These are phyloP conservation scores for Hypericum androsaemum DNA, from an alignment of 345 rosid genomes.

Conservation along the genomic window DNA sequence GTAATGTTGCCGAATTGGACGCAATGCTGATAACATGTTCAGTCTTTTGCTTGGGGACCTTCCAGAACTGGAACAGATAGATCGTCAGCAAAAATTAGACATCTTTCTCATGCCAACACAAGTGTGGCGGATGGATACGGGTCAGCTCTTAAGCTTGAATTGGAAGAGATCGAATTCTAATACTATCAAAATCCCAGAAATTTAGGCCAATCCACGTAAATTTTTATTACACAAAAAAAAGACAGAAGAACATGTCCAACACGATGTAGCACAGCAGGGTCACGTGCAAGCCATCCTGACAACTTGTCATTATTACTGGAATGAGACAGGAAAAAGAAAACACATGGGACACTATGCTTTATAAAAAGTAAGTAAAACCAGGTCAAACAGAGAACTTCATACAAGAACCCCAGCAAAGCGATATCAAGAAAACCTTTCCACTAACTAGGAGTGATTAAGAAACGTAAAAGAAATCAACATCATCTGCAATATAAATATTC, in stretches of 20 bases:
- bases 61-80: conserved; percentile 74
- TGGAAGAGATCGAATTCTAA: too few species aligned
- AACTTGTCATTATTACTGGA: background rate
- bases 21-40: conserved; percentile 55
- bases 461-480: too few species aligned
- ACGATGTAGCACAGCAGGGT: conserved; percentile 51
- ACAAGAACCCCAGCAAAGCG: too few species aligned
- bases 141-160: too few species aligned
- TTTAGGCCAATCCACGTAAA: too few species aligned
- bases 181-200: too few species aligned
- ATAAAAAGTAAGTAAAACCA: conserved; percentile 4
- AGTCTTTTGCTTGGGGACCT: conserved; percentile 64
- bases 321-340: conserved; percentile 6
- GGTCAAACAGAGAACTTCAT: background rate
- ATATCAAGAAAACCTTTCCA: too few species aligned
- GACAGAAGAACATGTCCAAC: conserved; percentile 70
- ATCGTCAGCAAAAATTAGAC: conserved; percentile 73
- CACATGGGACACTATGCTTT: conserved; percentile 4
- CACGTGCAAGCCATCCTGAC: conserved; percentile 83
- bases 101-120: too few species aligned
- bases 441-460: too few species aligned
- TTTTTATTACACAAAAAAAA: too few species aligned
- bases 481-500: too few species aligned
- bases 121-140: too few species aligned
- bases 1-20: conserved; percentile 38